Evolutionary conservation across 2,329 filamentous ascomycete genomes (phyloP), one percentile per base, ranked within the genome.

Genomic region (Penicillium sp.): DNA sequence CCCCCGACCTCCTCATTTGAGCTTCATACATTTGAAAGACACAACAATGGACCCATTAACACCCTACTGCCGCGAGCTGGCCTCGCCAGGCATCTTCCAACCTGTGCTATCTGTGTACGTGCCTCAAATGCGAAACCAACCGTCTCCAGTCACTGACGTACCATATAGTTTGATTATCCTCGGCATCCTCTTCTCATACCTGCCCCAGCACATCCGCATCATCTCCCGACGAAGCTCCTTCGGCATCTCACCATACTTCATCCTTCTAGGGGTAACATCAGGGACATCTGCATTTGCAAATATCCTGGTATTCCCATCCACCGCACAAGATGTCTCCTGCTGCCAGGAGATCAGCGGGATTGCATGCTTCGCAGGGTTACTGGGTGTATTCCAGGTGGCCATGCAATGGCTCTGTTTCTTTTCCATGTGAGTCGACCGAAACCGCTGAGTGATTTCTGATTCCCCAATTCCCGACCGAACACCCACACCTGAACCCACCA

Each of bases 201-300:
- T 97, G 2, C 94, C 94, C 0, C 94, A 99, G 73, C 93, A 97
- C 76, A 84, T 89, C 73, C 91, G 94, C 69, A 97, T 99, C 76
- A 90, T 96, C 65, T 81, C 84, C 40, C 86, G 92, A 54, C 85
- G 87, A 60, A 94, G 91, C 15, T 95, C 93, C 23, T 93, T 96
- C 73, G 94, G 94, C 60, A 92, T 99, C 60, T 97, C 92, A 31
- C 93, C 94, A 9, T 94, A 93, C 75, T 99, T 96, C 71, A 87
- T 99, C 62, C 84, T 97, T 2, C 85, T 99, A n/a, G 94, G 94
- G 59, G 91, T 90, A 27, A 93, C 93, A 1, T 95, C 91, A 8
- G 90, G 90, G 66, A 96, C 90, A 50, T 90, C 89, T 47, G 89
- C 90, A 27, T 91, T 99, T 68, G 91, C 90, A 62, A 97, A 97